Base-by-base conservation (phyloP, 2,329 filamentous ascomycete genomes). In the Aspergillus felis region DNA sequence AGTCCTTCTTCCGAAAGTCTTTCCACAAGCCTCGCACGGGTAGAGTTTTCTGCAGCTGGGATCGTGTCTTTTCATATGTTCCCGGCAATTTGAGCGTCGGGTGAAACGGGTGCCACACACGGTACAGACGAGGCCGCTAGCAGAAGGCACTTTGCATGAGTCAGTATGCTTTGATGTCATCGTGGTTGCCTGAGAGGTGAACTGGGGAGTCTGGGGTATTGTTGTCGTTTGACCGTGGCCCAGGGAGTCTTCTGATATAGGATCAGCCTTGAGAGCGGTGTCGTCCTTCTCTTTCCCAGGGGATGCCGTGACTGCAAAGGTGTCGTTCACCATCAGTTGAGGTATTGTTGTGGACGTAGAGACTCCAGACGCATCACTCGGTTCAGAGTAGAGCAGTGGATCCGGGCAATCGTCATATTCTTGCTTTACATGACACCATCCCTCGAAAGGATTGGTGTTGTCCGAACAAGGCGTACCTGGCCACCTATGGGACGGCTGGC, bases 41-140 rank as follows among this genome's bases (percentile, higher is more conserved):
- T 91, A 88, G 0, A 87, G 86, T 66, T 89, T 90, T 66, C 85
- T 84, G 56, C 88, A 82, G 58, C 84, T 82, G 14, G 90, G 86
- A 68, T 94, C 86, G 69, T 96, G 92, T 1, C 87, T 92, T 68
- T 92, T 88, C 81, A 92, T 83, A 71, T 96, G 92, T 29, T 91
- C 89, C 68, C 90, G 92, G 76, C 87, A 91, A 75, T 96, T 96
- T 78, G 93, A 95, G 66, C 85, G 88, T 60, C 92, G 82, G 63
- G 90, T 90, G 71, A 96, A 96, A 17, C 88, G 82, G 71, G 88
- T 90, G 6, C 87, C 87, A 68, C 92, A 96, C 1, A 86, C 80
- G 57, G 86, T 81, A 69, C 92, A 96, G 61, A 85, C 88, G 64
- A 86, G 90, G 55, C 88, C 88, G 84, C 87, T 64, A 82, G 79